Evolutionary conservation across 2,329 filamentous ascomycete genomes (phyloP).

Genomic region (Fusarium graminum): DNA sequence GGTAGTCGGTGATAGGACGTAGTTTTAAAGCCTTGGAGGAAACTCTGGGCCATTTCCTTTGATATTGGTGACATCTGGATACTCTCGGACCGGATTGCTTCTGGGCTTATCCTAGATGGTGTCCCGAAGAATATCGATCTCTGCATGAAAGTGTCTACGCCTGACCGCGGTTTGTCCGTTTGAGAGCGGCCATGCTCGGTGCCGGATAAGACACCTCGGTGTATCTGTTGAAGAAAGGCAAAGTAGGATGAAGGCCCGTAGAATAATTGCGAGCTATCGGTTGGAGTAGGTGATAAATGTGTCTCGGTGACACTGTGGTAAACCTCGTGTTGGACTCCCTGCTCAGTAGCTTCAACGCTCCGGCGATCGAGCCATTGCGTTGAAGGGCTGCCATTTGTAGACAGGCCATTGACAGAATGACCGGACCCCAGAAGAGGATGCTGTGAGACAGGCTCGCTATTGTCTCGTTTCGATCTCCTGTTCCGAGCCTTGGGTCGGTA

Average conservation of each 20-base stretch:
- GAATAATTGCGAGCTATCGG: not conserved
- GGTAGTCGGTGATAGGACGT: not conserved
- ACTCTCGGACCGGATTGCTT: not conserved
- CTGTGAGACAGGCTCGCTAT: not conserved
- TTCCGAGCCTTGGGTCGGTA: not conserved
- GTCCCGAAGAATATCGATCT: not conserved
- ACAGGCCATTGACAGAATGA: not conserved
- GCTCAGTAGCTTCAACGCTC: not conserved
- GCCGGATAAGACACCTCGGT: not conserved
- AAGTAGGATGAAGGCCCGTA: slow-evolving; percentile 2
- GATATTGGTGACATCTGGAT: not conserved
- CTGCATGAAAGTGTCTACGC: not conserved
- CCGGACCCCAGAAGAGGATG: not conserved
- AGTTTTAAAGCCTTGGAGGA: not conserved
- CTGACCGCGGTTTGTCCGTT: not conserved
- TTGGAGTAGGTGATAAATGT: not conserved
- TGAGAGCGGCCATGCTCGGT: not conserved
- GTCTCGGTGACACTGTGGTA: slow-evolving; percentile 2
- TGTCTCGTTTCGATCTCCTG: not conserved
- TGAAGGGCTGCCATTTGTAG: not conserved
- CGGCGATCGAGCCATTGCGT: not conserved
- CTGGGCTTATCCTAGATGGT: not conserved
- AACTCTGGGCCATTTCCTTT: not conserved
- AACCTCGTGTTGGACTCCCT: not conserved
- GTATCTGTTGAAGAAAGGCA: slow-evolving; percentile 1